phyloP scores from a whole-genome alignment of 1,284 basidiomycete genomes.

The Cryptococcus sp. region DNA sequence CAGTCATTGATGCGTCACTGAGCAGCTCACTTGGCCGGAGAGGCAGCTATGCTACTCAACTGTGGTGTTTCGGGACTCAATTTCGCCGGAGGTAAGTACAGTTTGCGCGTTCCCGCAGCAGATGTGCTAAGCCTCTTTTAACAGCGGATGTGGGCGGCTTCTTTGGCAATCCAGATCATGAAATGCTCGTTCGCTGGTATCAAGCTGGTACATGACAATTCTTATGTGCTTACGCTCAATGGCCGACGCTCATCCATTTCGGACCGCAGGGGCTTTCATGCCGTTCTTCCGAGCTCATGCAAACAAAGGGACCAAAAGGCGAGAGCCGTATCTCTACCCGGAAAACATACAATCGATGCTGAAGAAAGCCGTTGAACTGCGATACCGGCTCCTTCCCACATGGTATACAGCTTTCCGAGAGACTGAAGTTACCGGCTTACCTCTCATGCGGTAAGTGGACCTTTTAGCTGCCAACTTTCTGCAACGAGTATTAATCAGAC shows the following conservation, averaged over 20 bases:
- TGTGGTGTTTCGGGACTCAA: slow-evolving; percentile 92
- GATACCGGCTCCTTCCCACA: slow-evolving; percentile 84
- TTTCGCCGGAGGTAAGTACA: slow-evolving; percentile 77
- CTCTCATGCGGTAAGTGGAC: slow-evolving; percentile 67
- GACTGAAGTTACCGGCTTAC: slow-evolving; percentile 73
- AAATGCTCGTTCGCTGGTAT: slow-evolving; percentile 97
- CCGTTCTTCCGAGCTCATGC: slow-evolving; percentile 99
- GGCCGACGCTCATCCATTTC: too few species aligned
- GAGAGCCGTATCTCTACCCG: slow-evolving; percentile 90
- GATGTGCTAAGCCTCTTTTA: background rate
- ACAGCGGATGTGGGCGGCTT: slow-evolving; percentile 95
- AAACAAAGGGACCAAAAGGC: slow-evolving; percentile 95
- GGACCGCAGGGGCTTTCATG: slow-evolving; percentile 70
- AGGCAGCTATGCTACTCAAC: slow-evolving; percentile 89
- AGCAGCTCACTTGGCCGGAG: slow-evolving; percentile 83
- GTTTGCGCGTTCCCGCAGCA: background rate
- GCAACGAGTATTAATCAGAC: too few species aligned
- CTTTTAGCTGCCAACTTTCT: background rate
- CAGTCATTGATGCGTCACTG: background rate
- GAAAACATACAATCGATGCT: slow-evolving; percentile 83
- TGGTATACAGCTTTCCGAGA: slow-evolving; percentile 98
- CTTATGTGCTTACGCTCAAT: too few species aligned
- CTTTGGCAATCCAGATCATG: slow-evolving; percentile 92
- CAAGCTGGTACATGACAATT: slow-evolving; percentile 65
- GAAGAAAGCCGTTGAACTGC: slow-evolving; percentile 73